Conservation (phyloP, 2,329 filamentous ascomycete species). For the Colletotrichum filicis region DNA sequence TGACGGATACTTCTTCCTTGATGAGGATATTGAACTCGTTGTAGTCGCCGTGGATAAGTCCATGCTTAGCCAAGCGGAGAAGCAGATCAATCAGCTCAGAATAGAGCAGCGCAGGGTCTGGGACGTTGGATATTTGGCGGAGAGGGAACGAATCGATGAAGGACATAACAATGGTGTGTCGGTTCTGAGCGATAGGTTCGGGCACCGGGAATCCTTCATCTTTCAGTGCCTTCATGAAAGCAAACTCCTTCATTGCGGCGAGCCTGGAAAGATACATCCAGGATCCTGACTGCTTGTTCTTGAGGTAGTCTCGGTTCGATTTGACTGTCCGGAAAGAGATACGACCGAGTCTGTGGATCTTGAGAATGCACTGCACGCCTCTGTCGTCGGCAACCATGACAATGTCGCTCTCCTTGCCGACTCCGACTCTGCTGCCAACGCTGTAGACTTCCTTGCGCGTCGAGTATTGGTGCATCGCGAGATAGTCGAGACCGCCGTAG, state of each 20-base stretch:
- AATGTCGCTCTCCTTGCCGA: conserved; percentile 98
- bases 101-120: conserved; percentile 87
- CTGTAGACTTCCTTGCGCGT: conserved; percentile 86
- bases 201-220: conserved; percentile 92
- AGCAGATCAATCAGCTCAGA: conserved; percentile 91
- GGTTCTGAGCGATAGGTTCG: conserved; percentile 85
- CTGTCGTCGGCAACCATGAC: conserved; percentile 87
- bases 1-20: conserved; percentile 71
- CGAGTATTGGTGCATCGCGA: conserved; percentile 92
- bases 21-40: conserved; percentile 99
- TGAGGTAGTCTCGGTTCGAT: conserved; percentile 93
- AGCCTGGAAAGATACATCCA: conserved; percentile 99
- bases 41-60: conserved; percentile 96
- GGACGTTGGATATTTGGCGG: conserved; percentile 85
- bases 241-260: conserved; percentile 92
- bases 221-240: conserved; percentile 89
- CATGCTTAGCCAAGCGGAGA: conserved; percentile 82
- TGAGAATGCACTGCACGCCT: conserved; percentile 84
- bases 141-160: conserved; percentile 93
- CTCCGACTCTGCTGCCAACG: conserved; percentile 92
- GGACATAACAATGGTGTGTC: conserved; percentile 97
- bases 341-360: conserved; percentile 94
- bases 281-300: conserved; percentile 80
- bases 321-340: conserved; percentile 98
- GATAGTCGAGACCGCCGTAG: conserved; percentile 96